Evolutionary conservation across 805 yeast genomes (phyloP).

Genomic region (Yamadazyma sp.): DNA sequence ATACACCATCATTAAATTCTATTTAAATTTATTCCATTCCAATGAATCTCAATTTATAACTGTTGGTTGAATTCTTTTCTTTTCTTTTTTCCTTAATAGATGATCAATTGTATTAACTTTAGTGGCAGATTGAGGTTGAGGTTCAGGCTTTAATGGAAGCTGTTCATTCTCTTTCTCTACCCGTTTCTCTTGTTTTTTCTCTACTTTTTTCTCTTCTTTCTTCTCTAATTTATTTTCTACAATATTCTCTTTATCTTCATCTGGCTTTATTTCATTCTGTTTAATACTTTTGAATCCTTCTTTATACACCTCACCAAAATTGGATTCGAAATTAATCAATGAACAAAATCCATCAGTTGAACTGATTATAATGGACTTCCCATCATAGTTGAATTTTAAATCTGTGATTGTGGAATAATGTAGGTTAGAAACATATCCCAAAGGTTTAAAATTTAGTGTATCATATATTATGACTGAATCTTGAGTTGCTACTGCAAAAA

Average conservation of each 20-base stretch:
- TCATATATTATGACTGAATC: conserved; percentile 81
- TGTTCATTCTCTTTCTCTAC: not conserved
- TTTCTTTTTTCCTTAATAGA: conserved; percentile 12
- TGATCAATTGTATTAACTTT: conserved; percentile 11
- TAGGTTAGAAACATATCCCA: conserved; percentile 72
- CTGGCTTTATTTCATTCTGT: not conserved
- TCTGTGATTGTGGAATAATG: conserved; percentile 92
- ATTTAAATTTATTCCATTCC: no score
- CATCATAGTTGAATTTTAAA: conserved; percentile 79
- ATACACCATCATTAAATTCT: no score
- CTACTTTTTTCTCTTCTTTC: not conserved
- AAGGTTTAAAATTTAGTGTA: conserved; percentile 64
- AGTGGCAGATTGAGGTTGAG: conserved; percentile 5
- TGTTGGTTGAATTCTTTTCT: conserved; percentile 22
- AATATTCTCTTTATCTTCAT: not conserved
- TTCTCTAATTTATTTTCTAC: not conserved
- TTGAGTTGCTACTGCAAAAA: conserved; percentile 91
- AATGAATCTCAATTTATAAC: conserved; percentile 6
- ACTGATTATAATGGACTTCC: conserved; percentile 63
- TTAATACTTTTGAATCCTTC: not conserved
- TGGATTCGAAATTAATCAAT: conserved; percentile 40
- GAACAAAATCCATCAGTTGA: conserved; percentile 95
- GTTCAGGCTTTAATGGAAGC: not conserved
- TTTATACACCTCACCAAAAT: conserved; percentile 47
- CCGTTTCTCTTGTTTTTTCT: not conserved